A percentile compares a stretch with the other conserved stretches of the same genome.
Evolutionary conservation across 108 stramenopile species (phyloP).

Genomic region (Parmales sp.): DNA sequence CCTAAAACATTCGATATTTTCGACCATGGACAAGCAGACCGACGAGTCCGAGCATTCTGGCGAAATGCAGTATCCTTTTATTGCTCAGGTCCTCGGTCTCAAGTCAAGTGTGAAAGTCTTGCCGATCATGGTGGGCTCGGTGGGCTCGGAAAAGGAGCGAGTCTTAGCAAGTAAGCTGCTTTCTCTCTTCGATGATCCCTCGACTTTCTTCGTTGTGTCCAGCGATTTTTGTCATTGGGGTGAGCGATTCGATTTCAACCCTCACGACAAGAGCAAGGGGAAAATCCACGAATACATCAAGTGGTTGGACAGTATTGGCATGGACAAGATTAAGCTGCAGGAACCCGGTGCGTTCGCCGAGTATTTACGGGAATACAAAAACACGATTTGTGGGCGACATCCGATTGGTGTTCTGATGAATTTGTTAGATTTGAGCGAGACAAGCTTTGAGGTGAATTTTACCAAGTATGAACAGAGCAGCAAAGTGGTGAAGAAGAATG

Average conservation of each 20-base stretch:
- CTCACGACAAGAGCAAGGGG: slow-evolving; percentile 5
- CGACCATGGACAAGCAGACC: slow-evolving; percentile 40
- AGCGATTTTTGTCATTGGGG: slow-evolving; percentile 77
- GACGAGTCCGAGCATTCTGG: slow-evolving; percentile 73
- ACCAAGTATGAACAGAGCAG: slow-evolving; percentile 63
- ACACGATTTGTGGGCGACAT: slow-evolving; percentile 77
- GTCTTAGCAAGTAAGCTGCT: slow-evolving; percentile 46
- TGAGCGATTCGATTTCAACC: slow-evolving; percentile 34
- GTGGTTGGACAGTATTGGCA: slow-evolving; percentile 40
- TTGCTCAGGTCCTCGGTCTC: slow-evolving; percentile 42
- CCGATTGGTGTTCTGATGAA: slow-evolving; percentile 64
- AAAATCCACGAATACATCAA: slow-evolving; percentile 45
- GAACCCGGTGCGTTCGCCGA: slow-evolving; percentile 71
- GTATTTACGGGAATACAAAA: slow-evolving; percentile 56
- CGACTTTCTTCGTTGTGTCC: slow-evolving; percentile 52
- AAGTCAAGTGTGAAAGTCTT: slow-evolving; percentile 28
- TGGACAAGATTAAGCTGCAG: slow-evolving; percentile 48
- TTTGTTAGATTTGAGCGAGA: slow-evolving; percentile 26
- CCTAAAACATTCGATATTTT: slow-evolving; percentile 32
- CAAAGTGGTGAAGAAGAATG: slow-evolving; percentile 36
- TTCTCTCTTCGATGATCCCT: slow-evolving; percentile 37
- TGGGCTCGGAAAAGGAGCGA: slow-evolving; percentile 35
- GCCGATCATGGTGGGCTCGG: slow-evolving; percentile 68
- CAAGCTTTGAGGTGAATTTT: slow-evolving; percentile 49
- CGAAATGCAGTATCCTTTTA: slow-evolving; percentile 79